Base-by-base conservation (phyloP, 2,329 filamentous ascomycete genomes). In the Colletotrichum orchidophilum region DNA sequence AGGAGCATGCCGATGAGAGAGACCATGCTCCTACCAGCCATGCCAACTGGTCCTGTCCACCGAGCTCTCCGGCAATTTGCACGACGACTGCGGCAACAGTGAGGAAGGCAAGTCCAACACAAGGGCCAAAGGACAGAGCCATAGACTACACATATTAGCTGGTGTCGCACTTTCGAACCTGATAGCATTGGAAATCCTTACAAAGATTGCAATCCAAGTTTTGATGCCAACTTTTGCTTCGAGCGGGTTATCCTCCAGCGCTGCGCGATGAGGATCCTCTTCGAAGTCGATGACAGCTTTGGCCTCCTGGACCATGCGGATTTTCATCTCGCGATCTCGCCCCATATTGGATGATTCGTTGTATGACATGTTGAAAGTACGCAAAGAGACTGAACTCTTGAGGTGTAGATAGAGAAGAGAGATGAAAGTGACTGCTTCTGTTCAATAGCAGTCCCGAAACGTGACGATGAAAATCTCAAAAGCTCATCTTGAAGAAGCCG, bases 301-400 rank as follows among this genome's bases (percentile, higher is more conserved):
- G 31, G 55, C 66, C 61, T 72, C 60, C 39, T 66, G 70, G 26
- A 60, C 70, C 65, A 72, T 69, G 7, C 70, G 70, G 24, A 67
- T 35, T 89, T 71, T 71, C 64, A 54, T 63, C 27, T 59, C 69
- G 12, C 69, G 58, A 21, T 69, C 69, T 27, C 42, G 42, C 9
- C 35, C 69, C 64, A 71, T 69, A 8, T 27, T 69, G 18, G 57
- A 39, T 5, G 59, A 69, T 54, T 63, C 46, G 46, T 69, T 68
- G 18, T 69, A 68, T 9, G 58, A 21, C 52, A 59, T 63, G 1
- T 58, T 67, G 55, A 39, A 62, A 18, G 31, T 55, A 8, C 13
- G 18, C n/a, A 8, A 52, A 35, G 42, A n/a, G n/a, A n/a, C n/a
- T 29, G 3, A 8, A 15, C 6, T 33, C 6, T 54, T 15, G 49